Base-by-base conservation (phyloP, 73 alveolate species). In the Halteria grandinella region DNA sequence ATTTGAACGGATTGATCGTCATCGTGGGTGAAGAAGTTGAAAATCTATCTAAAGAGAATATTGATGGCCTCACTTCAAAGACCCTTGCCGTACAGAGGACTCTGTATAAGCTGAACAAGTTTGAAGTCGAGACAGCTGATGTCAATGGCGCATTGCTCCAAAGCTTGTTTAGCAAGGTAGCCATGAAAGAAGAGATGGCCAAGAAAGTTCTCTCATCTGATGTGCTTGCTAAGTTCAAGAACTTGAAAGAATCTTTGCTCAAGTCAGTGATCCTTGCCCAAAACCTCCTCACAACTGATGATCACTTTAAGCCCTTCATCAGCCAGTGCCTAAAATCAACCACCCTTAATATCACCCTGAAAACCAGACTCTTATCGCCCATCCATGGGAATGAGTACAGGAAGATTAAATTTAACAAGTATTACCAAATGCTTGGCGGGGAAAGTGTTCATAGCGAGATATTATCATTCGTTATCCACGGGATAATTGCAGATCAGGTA, bases 171-270 rank as follows among this genome's bases (percentile, higher is more conserved):
- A 6, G 47, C 7, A 17, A 23, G 12, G 11, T 66, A 45, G 20
- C 32, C n/a, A 51, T 45, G 32, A 66, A 66, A 32, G 80, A 66
- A 25, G 55, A 43, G 8, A 23, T 66, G 23, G 80, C 80, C 27
- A 44, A 20, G 31, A 47, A 41, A 12, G 80, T 31, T 1, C 36
- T 66, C 2, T 12, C 36, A 1, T 27, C 25, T n/a, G 69, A 66
- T 18, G 24, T 44, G 15, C 1, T 44, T 8, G 32, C 43, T 14
- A 66, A 44, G 43, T 45, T 66, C 8, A 8, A 47, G 10, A 1
- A 5, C 6, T 5, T 66, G 3, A 66, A 66, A 27, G 66, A 66
- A 2, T 3, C 4, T 6, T 44, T 60, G n/a, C 48, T 40, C 5
- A 60, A 60, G 24, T 4, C 21, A 23, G 23, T 60, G 6, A 20